These are phyloP conservation scores for Fimicolochytrium jonesii DNA, from an alignment of 192 early-diverging fungal species.

Conservation along the genomic window DNA sequence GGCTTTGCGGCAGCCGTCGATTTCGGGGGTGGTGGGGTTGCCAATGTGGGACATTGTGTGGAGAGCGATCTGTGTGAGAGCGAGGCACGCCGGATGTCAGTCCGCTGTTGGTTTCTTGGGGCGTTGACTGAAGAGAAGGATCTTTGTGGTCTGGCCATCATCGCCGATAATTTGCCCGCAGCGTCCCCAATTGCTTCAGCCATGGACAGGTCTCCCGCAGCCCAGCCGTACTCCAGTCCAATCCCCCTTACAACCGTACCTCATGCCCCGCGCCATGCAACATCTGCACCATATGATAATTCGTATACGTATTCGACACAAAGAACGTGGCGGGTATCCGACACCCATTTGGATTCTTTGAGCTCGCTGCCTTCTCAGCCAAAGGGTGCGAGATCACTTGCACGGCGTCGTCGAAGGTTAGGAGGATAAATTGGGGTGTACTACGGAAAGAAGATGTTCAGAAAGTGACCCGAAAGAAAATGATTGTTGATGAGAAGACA, in stretches of 20 bases:
- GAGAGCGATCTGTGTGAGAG: conserved; percentile 4
- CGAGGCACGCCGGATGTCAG: too few relatives aligned
- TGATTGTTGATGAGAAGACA: too few relatives aligned
- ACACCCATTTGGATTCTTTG: conserved; percentile 18
- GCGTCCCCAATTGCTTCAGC: too few relatives aligned
- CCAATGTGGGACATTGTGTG: conserved; percentile 22
- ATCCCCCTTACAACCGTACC: too few relatives aligned
- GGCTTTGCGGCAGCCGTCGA: conserved; percentile 33
- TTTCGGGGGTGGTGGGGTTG: conserved; percentile 25
- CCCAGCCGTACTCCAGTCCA: too few relatives aligned
- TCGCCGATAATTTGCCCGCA: too few relatives aligned
- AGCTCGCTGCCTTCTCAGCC: background rate
- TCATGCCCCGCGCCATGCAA: conserved; percentile 7
- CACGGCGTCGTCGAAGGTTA: conserved; percentile 17
- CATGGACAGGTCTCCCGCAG: too few relatives aligned
- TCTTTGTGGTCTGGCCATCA: background rate
- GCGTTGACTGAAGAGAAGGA: too few relatives aligned
- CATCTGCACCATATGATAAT: conserved; percentile 12
- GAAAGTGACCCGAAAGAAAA: background rate
- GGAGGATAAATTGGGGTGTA: conserved; percentile 15
- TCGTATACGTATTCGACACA: conserved; percentile 15
- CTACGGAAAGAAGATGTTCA: background rate
- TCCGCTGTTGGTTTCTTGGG: too few relatives aligned
- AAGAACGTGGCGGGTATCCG: conserved; percentile 1
- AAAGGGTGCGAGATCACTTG: background rate